Percentiles rank a stretch among this genome's conserved stretches.
Conservation (phyloP, 75 land plant genomes). For the Pseudotsuga menziesii region DNA sequence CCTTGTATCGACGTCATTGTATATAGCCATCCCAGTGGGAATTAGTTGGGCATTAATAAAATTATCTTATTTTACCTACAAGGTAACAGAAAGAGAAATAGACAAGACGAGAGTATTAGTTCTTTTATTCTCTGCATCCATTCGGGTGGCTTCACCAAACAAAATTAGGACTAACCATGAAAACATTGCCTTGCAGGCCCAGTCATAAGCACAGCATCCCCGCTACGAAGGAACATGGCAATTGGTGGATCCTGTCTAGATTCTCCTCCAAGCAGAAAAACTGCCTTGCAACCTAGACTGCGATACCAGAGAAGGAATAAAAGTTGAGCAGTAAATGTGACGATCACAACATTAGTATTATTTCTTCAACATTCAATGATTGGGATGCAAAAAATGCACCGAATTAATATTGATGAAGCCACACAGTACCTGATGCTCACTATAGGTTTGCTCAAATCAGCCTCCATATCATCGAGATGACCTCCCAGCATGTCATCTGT, state of each 20-base stretch:
- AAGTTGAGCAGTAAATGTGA: not conserved
- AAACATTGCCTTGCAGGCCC: conserved; percentile 95
- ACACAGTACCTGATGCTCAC: conserved; percentile 88
- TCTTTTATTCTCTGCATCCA: too few relatives aligned
- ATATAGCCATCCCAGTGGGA: too few relatives aligned
- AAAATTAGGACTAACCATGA: conserved; percentile 63
- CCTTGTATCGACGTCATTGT: too few relatives aligned
- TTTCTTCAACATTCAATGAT: not conserved
- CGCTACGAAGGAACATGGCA: conserved; percentile 97
- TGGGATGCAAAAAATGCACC: conserved; percentile 6
- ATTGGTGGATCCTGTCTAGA: conserved; percentile 72
- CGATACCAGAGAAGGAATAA: not conserved
- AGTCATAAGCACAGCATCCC: conserved; percentile 97
- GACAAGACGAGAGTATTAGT: too few relatives aligned
- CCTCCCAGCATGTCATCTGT: conserved; percentile 97
- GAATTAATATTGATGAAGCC: not conserved
- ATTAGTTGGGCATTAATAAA: too few relatives aligned
- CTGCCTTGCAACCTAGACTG: conserved; percentile 98
- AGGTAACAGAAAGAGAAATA: too few relatives aligned
- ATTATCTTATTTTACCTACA: too few relatives aligned
- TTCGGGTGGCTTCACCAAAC: too few relatives aligned
- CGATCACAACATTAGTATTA: not conserved
- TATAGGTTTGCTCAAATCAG: conserved; percentile 97
- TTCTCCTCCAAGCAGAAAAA: conserved; percentile 91
- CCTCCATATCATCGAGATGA: conserved; percentile 99